Base-by-base conservation (phyloP, 176 grass and related monocot species). In the Tillandsia fasciculata region DNA sequence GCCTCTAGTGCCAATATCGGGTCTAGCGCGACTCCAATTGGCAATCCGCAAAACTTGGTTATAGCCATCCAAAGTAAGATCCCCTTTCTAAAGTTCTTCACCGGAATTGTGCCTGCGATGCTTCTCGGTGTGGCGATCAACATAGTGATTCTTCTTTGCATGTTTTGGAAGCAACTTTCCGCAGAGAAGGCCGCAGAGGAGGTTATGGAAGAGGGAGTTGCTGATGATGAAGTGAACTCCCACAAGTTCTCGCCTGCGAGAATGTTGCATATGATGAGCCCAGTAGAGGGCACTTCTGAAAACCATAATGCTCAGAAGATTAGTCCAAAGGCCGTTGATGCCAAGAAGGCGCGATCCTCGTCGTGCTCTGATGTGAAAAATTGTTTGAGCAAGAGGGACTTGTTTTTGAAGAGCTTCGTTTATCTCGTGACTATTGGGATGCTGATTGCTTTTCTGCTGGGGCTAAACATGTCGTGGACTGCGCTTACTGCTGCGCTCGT, bases 41-140 rank as follows among this genome's bases (percentile, higher is more conserved):
- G 93, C 20, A 97, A 97, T 79, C 93, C 93, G 10, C 93, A 97
- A 80, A 97, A 97, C 80, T 65, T 97, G 2, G 89, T 97, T 3
- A 97, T 97, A 71, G 93, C 93, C 42, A 81, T 85, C 1, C 94
- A 87, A 77, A 92, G 94, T 78, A 78, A 87, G 13, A 90, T 97
- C 52, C 61, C 94, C 2, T 97, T 97, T 48, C 81, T 86, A 0
- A 67, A 64, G 17, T 92, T 97, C 77, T 70, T 97, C 0, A 56
- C 75, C 10, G 83, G 93, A 7, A 83, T 97, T 67, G 77, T 92
- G 3, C 84, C 93, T 2, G 93, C 93, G 11, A 92, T 83, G 51
- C 81, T 97, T 67, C 59, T 85, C 7, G 89, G 94, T 2, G 53
- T 86, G 20, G 17, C 64, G 28, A 65, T 92, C 64, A 97, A 97